phyloP scores from a whole-genome alignment of 2,329 filamentous ascomycete species.

The Colletotrichum karsti region DNA sequence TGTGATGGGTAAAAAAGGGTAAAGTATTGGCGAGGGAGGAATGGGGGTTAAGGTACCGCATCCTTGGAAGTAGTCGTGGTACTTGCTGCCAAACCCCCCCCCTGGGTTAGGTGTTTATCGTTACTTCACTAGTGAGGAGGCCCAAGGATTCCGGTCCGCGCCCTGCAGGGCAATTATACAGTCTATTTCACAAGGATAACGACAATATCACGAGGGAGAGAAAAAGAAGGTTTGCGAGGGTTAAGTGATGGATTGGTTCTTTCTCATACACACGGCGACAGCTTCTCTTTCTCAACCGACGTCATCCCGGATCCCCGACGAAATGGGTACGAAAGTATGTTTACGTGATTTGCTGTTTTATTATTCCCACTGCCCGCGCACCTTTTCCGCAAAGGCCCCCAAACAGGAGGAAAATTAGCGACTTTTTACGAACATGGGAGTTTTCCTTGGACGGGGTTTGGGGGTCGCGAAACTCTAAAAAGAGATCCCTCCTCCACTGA shows the following conservation, averaged over 20 bases:
- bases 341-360: no score
- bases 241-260: no score
- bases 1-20: neutral
- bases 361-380: no score
- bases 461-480: slow-evolving; percentile 24
- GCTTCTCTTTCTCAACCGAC: no score
- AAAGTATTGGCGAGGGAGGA: neutral
- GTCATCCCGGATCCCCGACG: no score
- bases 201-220: no score
- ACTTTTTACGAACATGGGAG: neutral
- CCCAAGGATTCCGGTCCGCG: slow-evolving; percentile 1
- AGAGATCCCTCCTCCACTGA: neutral
- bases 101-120: neutral
- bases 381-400: neutral
- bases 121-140: neutral
- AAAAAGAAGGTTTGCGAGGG: no score
- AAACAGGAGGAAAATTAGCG: neutral
- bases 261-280: no score
- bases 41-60: neutral
- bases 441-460: neutral
- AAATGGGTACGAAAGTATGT: no score
- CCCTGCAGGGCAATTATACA: neutral
- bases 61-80: no score
- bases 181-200: no score
- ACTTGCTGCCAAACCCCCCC: neutral